Conservation (phyloP, 2,329 filamentous ascomycete genomes). For the Herpotrichia juniperi region DNA sequence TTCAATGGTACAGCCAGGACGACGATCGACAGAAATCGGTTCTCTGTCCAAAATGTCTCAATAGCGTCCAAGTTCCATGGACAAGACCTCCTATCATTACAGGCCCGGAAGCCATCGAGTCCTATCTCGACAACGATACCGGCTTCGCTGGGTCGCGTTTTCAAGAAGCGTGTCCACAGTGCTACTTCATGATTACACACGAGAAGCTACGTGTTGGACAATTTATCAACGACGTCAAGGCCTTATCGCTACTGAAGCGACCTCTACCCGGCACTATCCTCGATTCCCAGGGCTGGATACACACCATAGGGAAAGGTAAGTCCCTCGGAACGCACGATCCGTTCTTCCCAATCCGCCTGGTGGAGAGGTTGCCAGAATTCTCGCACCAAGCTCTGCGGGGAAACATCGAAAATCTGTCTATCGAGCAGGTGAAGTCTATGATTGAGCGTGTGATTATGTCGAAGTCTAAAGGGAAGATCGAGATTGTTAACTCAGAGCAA, state of each 20-base stretch:
- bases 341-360: conserved; percentile 25
- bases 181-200: conserved; percentile 59
- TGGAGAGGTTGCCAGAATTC: conserved; percentile 32
- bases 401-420: conserved; percentile 29
- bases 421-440: conserved; percentile 13
- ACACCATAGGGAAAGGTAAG: conserved; percentile 32
- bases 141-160: conserved; percentile 69
- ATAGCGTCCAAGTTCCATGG: conserved; percentile 60
- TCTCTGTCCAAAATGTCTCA: conserved; percentile 62
- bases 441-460: conserved; percentile 14
- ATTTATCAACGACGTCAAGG: conserved; percentile 63
- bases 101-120: conserved; percentile 24
- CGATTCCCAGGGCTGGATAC: conserved; percentile 59
- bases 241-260: conserved; percentile 52
- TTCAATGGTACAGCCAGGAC: conserved; percentile 65
- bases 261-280: conserved; percentile 75
- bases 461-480: conserved; percentile 19
- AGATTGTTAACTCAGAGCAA: conserved; percentile 45
- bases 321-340: conserved; percentile 17
- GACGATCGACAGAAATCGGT: conserved; percentile 58
- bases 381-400: conserved; percentile 9
- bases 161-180: conserved; percentile 56
- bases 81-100: conserved; percentile 51
- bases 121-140: conserved; percentile 50
- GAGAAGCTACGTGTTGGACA: conserved; percentile 66